A percentile compares a stretch with the other conserved stretches of the same genome.
phyloP scores from a whole-genome alignment of 2,329 filamentous ascomycete genomes.

The Ceratocystiopsis minuta region DNA sequence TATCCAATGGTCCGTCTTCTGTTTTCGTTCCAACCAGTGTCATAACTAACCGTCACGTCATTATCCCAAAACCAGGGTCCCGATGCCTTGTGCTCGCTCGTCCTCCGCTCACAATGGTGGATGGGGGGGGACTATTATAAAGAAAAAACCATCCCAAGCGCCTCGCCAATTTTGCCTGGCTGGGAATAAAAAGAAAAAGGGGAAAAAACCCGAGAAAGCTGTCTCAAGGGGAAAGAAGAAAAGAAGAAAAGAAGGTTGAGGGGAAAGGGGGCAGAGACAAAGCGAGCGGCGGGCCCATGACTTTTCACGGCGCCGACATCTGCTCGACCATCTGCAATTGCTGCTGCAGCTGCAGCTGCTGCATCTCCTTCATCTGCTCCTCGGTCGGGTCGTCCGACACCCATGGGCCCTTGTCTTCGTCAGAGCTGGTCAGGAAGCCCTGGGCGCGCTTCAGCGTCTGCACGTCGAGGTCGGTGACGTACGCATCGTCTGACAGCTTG shows the following conservation, averaged over 20 bases:
- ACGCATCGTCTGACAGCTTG: conserved; percentile 57
- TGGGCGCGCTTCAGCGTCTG: conserved; percentile 79
- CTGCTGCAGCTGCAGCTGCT: no score
- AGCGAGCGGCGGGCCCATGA: not conserved
- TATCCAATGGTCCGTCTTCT: not conserved
- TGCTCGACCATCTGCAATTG: no score
- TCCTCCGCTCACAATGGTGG: no score
- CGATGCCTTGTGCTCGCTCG: no score
- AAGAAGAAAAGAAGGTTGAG: not conserved
- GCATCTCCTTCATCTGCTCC: conserved; percentile 41
- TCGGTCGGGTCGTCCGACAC: conserved; percentile 51
- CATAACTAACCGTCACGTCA: conserved; percentile 3
- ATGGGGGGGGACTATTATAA: not conserved
- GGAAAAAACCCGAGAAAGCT: no score
- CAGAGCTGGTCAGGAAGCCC: conserved; percentile 60
- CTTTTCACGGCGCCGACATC: no score
- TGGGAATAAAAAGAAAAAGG: not conserved
- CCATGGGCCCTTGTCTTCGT: conserved; percentile 79
- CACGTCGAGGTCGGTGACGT: conserved; percentile 85
- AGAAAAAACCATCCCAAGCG: not conserved
- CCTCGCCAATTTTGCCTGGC: no score
- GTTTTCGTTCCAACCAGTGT: conserved; percentile 1
- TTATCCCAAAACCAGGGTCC: not conserved
- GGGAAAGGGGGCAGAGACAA: not conserved
- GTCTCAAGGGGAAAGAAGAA: not conserved